phyloP scores from a whole-genome alignment of 495 filamentous ascomycete species.

The Clavariopsis aquatica region DNA sequence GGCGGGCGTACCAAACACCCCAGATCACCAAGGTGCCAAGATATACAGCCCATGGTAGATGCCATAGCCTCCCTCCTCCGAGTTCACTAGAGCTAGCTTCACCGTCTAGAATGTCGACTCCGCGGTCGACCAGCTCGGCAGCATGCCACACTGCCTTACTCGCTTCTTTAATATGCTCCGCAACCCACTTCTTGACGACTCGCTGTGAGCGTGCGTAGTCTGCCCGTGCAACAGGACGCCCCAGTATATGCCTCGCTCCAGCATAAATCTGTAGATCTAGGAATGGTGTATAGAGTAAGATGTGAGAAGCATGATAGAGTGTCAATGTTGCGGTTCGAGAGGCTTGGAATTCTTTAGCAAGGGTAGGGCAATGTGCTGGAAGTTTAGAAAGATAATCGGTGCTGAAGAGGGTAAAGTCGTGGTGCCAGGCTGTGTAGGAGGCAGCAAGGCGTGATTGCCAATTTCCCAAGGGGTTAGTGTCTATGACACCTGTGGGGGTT shows the following conservation, averaged over 20 bases:
- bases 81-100: slow-evolving; percentile 40
- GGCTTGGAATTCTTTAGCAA: slow-evolving; percentile 44
- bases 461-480: slow-evolving; percentile 48
- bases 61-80: slow-evolving; percentile 55
- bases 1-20: slow-evolving; percentile 50
- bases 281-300: slow-evolving; percentile 56
- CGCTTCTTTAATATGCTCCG: slow-evolving; percentile 25
- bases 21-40: slow-evolving; percentile 56
- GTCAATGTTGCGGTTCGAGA: slow-evolving; percentile 50
- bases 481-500: slow-evolving; percentile 22
- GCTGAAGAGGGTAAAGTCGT: slow-evolving; percentile 54
- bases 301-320: slow-evolving; percentile 55
- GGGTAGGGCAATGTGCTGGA: not conserved
- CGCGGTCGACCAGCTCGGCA: slow-evolving; percentile 50
- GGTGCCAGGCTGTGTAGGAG: slow-evolving; percentile 57
- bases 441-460: slow-evolving; percentile 54
- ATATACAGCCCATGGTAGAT: slow-evolving; percentile 61
- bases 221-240: slow-evolving; percentile 48
- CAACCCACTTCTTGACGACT: slow-evolving; percentile 50
- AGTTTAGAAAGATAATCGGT: slow-evolving; percentile 35
- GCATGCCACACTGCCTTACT: slow-evolving; percentile 52
- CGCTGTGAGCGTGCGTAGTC: slow-evolving; percentile 53
- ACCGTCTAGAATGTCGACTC: slow-evolving; percentile 50
- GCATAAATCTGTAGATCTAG: slow-evolving; percentile 59
- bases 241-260: slow-evolving; percentile 55